A percentile compares a stretch with the other conserved stretches of the same genome.
phyloP scores from a whole-genome alignment of 2,329 filamentous ascomycete species.

The Aspergillus ibericus region DNA sequence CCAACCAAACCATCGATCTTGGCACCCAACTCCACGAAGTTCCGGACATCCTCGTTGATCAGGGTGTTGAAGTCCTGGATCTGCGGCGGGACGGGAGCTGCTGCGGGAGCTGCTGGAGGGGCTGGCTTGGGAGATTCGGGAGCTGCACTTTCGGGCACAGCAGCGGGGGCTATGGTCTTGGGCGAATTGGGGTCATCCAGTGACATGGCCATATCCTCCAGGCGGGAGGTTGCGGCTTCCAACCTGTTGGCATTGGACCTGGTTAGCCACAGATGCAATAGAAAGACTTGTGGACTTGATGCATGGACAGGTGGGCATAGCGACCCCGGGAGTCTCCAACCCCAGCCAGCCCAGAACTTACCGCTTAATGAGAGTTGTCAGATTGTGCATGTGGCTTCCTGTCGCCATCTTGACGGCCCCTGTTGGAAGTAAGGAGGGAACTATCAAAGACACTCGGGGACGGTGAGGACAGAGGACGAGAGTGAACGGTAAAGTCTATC shows the following conservation, averaged over 20 bases:
- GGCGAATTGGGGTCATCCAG: slow-evolving; percentile 52
- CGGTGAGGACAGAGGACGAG: slow-evolving; percentile 51
- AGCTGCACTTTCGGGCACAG: slow-evolving; percentile 23
- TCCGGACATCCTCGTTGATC: slow-evolving; percentile 70
- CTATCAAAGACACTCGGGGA: slow-evolving; percentile 14
- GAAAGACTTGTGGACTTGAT: background rate
- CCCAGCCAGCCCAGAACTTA: slow-evolving; percentile 45
- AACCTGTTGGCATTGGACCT: slow-evolving; percentile 66
- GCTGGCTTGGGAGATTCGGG: slow-evolving; percentile 31
- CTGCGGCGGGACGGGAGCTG: slow-evolving; percentile 67
- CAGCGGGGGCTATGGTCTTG: slow-evolving; percentile 31
- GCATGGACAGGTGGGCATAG: background rate
- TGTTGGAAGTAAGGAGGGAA: slow-evolving; percentile 15
- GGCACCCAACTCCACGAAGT: slow-evolving; percentile 75
- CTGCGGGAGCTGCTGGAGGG: slow-evolving; percentile 50
- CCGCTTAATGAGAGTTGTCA: slow-evolving; percentile 98
- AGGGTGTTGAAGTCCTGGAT: slow-evolving; percentile 86
- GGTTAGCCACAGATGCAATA: slow-evolving; percentile 27
- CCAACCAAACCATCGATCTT: slow-evolving; percentile 75
- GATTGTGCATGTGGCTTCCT: slow-evolving; percentile 83
- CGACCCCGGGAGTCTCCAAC: background rate
- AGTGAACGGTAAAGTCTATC: background rate
- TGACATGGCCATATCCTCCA: slow-evolving; percentile 92
- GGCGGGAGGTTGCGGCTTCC: slow-evolving; percentile 90
- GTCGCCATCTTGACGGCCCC: slow-evolving; percentile 59